These are phyloP conservation scores for Gaillardinia entomophila DNA, from an alignment of 805 yeast genomes.

Conservation along the genomic window DNA sequence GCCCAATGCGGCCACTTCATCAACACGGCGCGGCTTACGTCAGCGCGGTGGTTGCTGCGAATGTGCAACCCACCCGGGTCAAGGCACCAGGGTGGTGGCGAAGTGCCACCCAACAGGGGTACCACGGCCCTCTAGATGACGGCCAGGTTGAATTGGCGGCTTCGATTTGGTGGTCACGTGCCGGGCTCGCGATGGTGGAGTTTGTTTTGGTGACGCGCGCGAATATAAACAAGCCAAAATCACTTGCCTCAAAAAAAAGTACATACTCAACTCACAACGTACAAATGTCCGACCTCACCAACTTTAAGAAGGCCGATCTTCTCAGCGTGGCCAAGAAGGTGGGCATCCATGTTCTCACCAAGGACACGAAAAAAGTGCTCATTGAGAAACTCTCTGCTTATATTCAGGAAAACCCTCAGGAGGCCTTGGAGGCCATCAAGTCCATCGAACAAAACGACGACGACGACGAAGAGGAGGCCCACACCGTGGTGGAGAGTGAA, in stretches of 20 bases:
- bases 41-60: too few species aligned
- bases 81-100: too few species aligned
- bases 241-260: not conserved
- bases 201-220: not conserved
- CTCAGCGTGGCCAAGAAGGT: conserved; percentile 28
- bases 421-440: conserved; percentile 14
- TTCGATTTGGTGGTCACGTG: not conserved
- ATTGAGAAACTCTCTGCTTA: conserved; percentile 31
- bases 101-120: too few species aligned
- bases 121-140: too few species aligned
- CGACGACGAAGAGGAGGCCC: conserved; percentile 16
- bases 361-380: conserved; percentile 38
- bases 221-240: not conserved
- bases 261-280: not conserved
- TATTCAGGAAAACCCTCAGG: conserved; percentile 20
- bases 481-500: conserved; percentile 15
- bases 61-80: too few species aligned
- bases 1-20: too few species aligned
- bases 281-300: conserved; percentile 28
- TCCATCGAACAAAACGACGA: conserved; percentile 5
- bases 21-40: too few species aligned
- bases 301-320: conserved; percentile 37
- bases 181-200: too few species aligned
- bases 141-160: too few species aligned
- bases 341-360: conserved; percentile 27